Percentiles rank a stretch among this genome's conserved stretches.
These are phyloP conservation scores for Benincasa hispida DNA, from an alignment of 306 rosid species.

Conservation along the genomic window DNA sequence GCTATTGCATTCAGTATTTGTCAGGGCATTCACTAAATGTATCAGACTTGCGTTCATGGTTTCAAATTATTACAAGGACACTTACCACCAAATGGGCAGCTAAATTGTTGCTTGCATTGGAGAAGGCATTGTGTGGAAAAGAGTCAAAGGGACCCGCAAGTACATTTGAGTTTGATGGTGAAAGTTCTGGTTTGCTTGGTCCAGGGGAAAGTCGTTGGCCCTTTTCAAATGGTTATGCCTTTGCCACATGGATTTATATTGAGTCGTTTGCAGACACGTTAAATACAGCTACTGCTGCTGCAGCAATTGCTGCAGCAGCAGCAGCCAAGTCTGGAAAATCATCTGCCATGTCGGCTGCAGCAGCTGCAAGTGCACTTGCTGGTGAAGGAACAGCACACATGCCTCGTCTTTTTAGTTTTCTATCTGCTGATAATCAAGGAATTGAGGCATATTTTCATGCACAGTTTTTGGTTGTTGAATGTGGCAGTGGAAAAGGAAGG, in stretches of 20 bases:
- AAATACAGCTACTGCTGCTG: constrained; percentile 96
- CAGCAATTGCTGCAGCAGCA: constrained; percentile 98
- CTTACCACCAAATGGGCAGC: constrained; percentile 71
- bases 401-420: constrained; percentile 93
- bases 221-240: constrained; percentile 80
- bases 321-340: constrained; percentile 93
- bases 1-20: constrained; percentile 86
- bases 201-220: constrained; percentile 99
- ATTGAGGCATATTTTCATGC: constrained; percentile 98
- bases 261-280: constrained; percentile 96
- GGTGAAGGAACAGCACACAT: constrained; percentile 98
- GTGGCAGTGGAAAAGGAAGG: constrained; percentile 81
- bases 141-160: constrained; percentile 86
- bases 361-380: constrained; percentile 98
- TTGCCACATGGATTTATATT: constrained; percentile 96
- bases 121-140: constrained; percentile 80
- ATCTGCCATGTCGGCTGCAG: constrained; percentile 98
- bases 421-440: constrained; percentile 94
- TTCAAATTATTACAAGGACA: constrained; percentile 62
- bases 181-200: constrained; percentile 96
- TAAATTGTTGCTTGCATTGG: constrained; percentile 71
- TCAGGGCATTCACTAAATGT: constrained; percentile 88
- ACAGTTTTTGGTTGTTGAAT: constrained; percentile 92
- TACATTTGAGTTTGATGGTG: constrained; percentile 97
- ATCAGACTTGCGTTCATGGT: constrained; percentile 70